Conservation (phyloP, 116 monocot species). For the Iris pallida region DNA sequence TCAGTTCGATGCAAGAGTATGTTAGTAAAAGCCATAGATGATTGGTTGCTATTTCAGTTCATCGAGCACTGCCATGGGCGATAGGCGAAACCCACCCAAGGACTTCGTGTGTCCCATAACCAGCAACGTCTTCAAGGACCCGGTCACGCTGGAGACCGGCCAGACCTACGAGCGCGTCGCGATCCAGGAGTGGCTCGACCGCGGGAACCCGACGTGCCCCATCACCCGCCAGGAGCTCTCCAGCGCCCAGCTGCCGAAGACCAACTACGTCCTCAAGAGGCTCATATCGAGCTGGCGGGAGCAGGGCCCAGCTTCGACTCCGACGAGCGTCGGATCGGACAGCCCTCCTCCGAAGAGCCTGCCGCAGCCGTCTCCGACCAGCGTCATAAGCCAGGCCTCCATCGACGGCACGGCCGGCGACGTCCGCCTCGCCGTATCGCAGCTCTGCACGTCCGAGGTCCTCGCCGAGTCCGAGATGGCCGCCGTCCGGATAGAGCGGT, state of each 20-base stretch:
- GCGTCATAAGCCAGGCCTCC: slow-evolving; percentile 38
- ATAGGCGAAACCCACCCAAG: slow-evolving; percentile 38
- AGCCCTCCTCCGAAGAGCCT: slow-evolving; percentile 25
- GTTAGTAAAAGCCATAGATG: not conserved
- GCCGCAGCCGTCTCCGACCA: slow-evolving; percentile 53
- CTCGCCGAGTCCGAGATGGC: slow-evolving; percentile 44
- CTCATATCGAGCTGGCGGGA: slow-evolving; percentile 49
- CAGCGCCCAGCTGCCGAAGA: slow-evolving; percentile 44
- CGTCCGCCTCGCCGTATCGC: slow-evolving; percentile 32
- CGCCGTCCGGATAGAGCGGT: slow-evolving; percentile 33
- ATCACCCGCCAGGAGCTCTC: slow-evolving; percentile 54
- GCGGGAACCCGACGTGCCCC: slow-evolving; percentile 52
- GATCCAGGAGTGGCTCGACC: slow-evolving; percentile 52
- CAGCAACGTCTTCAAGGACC: slow-evolving; percentile 48
- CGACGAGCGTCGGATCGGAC: not conserved
- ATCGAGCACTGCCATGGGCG: slow-evolving; percentile 18
- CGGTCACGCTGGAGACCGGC: slow-evolving; percentile 57
- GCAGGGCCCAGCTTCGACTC: slow-evolving; percentile 23
- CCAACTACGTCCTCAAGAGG: slow-evolving; percentile 59
- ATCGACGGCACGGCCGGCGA: slow-evolving; percentile 19
- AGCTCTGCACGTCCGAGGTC: slow-evolving; percentile 45
- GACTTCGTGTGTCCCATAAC: slow-evolving; percentile 67
- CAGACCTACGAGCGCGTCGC: slow-evolving; percentile 60
- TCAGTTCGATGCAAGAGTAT: not conserved
- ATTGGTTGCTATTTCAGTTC: slow-evolving; percentile 15